Percentiles rank a stretch among this genome's conserved stretches.
phyloP scores from a whole-genome alignment of 345 rosid species.

The Syzygium aqueum region DNA sequence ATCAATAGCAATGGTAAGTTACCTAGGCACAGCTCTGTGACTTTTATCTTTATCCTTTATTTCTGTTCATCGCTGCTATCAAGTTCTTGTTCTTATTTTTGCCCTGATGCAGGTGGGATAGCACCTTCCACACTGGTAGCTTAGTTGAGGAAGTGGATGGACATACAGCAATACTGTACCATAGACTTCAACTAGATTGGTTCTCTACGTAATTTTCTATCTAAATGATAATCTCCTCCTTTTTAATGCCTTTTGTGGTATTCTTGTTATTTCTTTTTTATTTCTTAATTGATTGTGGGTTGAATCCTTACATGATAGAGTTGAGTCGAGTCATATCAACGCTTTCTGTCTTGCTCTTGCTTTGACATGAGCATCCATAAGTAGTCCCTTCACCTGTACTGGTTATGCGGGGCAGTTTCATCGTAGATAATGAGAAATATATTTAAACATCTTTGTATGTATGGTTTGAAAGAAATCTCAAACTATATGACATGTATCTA shows the following conservation, averaged over 20 bases:
- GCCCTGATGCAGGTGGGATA: conserved; percentile 81
- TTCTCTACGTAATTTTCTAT: conserved; percentile 61
- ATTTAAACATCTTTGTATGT: not conserved
- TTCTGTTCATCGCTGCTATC: not conserved
- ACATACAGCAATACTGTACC: conserved; percentile 95
- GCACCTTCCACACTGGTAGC: conserved; percentile 89
- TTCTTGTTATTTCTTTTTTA: not conserved
- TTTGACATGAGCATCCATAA: not conserved
- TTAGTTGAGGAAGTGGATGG: conserved; percentile 99
- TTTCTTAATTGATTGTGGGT: not conserved
- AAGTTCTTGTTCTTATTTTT: not conserved
- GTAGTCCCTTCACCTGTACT: not conserved
- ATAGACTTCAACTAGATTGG: conserved; percentile 96
- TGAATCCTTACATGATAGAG: not conserved
- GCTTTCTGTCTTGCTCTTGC: not conserved
- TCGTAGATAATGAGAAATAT: not conserved
- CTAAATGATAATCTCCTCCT: not conserved
- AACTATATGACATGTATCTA: not conserved
- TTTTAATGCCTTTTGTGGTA: not conserved
- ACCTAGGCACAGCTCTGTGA: not conserved
- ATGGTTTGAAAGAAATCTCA: not conserved
- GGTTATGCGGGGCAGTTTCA: not conserved
- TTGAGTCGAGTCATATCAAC: not conserved
- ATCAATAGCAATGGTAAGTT: not conserved
- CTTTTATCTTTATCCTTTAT: not conserved